phyloP scores from a whole-genome alignment of 768 basidiomycete species.

The Asterophora lycoperdoides region DNA sequence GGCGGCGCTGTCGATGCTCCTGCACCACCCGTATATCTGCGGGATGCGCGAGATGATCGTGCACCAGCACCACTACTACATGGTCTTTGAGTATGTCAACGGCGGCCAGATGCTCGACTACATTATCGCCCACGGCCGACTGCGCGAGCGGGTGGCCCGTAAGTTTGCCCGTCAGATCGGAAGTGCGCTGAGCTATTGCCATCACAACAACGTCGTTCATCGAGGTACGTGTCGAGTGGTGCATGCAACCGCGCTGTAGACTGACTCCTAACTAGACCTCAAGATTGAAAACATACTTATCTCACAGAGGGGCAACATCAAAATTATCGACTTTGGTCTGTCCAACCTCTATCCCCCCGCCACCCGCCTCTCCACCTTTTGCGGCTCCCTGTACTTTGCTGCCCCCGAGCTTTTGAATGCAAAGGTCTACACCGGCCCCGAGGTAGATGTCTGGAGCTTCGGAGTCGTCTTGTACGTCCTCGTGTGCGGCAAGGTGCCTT shows the following conservation, averaged over 20 bases:
- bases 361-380: conserved; percentile 87
- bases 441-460: conserved; percentile 99
- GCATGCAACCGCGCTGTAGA: neutral
- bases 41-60: conserved; percentile 99
- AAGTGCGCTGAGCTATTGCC: conserved; percentile 93
- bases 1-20: conserved; percentile 89
- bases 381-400: conserved; percentile 97
- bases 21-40: conserved; percentile 98
- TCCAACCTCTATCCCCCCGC: conserved; percentile 91
- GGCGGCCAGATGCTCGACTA: conserved; percentile 99
- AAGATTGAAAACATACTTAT: conserved; percentile 99
- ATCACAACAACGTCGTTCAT: conserved; percentile 96
- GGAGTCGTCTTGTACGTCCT: conserved; percentile 97
- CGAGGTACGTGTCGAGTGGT: conserved; percentile 46
- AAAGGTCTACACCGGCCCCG: conserved; percentile 93
- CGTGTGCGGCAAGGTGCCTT: conserved; percentile 98
- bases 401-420: conserved; percentile 97
- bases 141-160: conserved; percentile 91
- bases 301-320: conserved; percentile 97
- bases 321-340: conserved; percentile 98
- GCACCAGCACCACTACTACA: conserved; percentile 98
- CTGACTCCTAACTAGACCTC: conserved; percentile 51
- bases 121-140: conserved; percentile 95
- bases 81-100: conserved; percentile 98
- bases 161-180: conserved; percentile 99